A percentile compares a stretch with the other conserved stretches of the same genome.
phyloP scores from a whole-genome alignment of 2,329 filamentous ascomycete genomes.

The Aplosporella prunicola region DNA sequence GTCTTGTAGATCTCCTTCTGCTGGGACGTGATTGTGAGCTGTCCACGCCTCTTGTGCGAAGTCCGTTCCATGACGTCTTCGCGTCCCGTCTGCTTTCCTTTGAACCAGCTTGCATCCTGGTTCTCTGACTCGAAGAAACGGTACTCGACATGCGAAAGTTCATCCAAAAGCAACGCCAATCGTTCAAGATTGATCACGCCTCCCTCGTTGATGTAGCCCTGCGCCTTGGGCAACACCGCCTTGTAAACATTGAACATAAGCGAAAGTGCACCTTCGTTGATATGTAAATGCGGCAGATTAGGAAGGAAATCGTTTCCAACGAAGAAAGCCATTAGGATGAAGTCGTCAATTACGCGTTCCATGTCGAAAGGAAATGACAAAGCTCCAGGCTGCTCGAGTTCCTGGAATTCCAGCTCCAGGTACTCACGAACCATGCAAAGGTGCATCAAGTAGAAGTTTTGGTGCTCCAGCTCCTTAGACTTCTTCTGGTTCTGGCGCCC shows the following conservation, averaged over 20 bases:
- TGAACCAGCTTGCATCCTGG: constrained; percentile 83
- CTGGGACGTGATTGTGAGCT: constrained; percentile 63
- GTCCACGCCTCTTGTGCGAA: constrained; percentile 49
- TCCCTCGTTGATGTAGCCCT: constrained; percentile 93
- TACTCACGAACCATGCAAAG: constrained; percentile 97
- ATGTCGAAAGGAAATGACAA: constrained; percentile 79
- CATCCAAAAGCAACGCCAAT: constrained; percentile 66
- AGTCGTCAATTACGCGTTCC: constrained; percentile 96
- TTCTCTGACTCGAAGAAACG: constrained; percentile 89
- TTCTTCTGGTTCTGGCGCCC: constrained; percentile 79
- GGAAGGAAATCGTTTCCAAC: constrained; percentile 98
- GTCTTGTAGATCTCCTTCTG: constrained; percentile 76
- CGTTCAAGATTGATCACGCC: constrained; percentile 84
- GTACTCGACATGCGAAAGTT: constrained; percentile 80
- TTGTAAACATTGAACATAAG: constrained; percentile 99
- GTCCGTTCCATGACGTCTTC: constrained; percentile 55
- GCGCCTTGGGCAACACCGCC: constrained; percentile 71
- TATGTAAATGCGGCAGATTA: constrained; percentile 90
- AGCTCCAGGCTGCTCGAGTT: constrained; percentile 63
- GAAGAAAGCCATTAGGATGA: constrained; percentile 99
- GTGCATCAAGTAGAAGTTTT: constrained; percentile 97
- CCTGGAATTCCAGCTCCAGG: constrained; percentile 91
- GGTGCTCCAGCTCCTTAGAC: constrained; percentile 93
- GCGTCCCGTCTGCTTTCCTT: constrained; percentile 68
- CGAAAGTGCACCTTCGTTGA: constrained; percentile 93